phyloP scores from a whole-genome alignment of 2,329 filamentous ascomycete species.

The Aspergillus sergii region DNA sequence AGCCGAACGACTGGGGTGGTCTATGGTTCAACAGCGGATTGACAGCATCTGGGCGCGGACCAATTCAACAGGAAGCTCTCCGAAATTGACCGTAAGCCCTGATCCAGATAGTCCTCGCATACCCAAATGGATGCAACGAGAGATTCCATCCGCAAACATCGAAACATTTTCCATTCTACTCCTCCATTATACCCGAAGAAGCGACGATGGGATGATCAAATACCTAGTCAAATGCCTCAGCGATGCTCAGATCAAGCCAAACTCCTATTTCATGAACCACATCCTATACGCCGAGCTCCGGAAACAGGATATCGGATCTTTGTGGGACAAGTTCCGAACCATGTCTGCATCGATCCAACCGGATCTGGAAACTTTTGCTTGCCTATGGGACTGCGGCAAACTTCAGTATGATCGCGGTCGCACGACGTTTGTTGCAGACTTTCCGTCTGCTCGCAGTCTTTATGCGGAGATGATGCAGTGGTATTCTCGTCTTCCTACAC shows the following conservation, averaged over 20 bases:
- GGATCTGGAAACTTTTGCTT: conserved; percentile 69
- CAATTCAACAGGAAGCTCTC: conserved; percentile 24
- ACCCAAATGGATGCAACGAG: conserved; percentile 44
- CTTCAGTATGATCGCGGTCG: conserved; percentile 52
- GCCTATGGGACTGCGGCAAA: conserved; percentile 62
- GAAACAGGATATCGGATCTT: conserved; percentile 57
- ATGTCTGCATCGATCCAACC: conserved; percentile 60
- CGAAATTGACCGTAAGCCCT: conserved; percentile 32
- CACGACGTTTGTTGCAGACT: conserved; percentile 49
- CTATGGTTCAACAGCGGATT: conserved; percentile 72
- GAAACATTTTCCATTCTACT: conserved; percentile 79
- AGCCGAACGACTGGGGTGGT: conserved; percentile 72
- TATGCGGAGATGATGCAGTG: conserved; percentile 55
- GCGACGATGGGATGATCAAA: conserved; percentile 60
- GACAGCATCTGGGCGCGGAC: conserved; percentile 58
- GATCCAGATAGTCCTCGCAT: conserved; percentile 28
- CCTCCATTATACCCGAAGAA: conserved; percentile 68
- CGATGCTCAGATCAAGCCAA: conserved; percentile 65
- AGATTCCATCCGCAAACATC: conserved; percentile 63
- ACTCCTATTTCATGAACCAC: conserved; percentile 79
- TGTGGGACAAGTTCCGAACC: conserved; percentile 58
- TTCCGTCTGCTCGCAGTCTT: conserved; percentile 48
- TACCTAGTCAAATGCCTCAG: conserved; percentile 65
- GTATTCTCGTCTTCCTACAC: conserved; percentile 37
- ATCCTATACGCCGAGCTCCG: conserved; percentile 69